Conservation (phyloP, 2,329 filamentous ascomycete species). For the Chrysosporium queenslandicum region DNA sequence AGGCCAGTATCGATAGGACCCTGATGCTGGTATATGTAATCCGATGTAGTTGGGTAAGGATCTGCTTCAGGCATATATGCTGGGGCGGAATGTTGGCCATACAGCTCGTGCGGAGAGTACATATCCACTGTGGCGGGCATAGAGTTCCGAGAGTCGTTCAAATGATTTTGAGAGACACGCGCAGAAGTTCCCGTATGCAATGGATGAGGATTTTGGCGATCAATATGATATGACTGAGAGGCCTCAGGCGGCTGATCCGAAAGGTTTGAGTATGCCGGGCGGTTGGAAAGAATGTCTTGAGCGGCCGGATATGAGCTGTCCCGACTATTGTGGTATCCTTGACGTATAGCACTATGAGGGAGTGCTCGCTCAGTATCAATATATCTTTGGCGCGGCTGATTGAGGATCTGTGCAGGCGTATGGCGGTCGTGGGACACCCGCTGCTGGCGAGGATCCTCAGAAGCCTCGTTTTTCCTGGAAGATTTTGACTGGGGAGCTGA, state of each 20-base stretch:
- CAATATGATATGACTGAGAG: conserved; percentile 14
- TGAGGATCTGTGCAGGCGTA: background rate
- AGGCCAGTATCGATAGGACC: background rate
- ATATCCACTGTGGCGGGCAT: background rate
- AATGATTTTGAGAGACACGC: conserved; percentile 5
- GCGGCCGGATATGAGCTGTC: background rate
- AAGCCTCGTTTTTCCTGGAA: conserved; percentile 24
- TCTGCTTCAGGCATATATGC: background rate
- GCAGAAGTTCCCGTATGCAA: conserved; percentile 2
- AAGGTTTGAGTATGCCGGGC: background rate
- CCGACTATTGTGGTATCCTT: background rate
- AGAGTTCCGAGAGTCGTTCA: background rate
- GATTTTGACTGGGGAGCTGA: conserved; percentile 23
- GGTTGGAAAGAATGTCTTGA: conserved; percentile 8
- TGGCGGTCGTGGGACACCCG: conserved; percentile 9
- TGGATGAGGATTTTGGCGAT: conserved; percentile 6
- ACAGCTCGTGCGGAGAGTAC: background rate
- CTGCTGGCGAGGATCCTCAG: conserved; percentile 20
- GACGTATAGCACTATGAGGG: background rate
- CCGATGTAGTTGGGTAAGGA: background rate
- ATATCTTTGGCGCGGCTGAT: conserved; percentile 10
- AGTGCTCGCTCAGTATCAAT: background rate
- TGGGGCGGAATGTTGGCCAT: background rate
- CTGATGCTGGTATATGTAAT: conserved; percentile 3
- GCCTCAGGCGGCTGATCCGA: conserved; percentile 17